Evolutionary conservation across 169 alveolate species (phyloP), one percentile per base, ranked within the genome.

Genomic region (Besnoitia besnoiti): DNA sequence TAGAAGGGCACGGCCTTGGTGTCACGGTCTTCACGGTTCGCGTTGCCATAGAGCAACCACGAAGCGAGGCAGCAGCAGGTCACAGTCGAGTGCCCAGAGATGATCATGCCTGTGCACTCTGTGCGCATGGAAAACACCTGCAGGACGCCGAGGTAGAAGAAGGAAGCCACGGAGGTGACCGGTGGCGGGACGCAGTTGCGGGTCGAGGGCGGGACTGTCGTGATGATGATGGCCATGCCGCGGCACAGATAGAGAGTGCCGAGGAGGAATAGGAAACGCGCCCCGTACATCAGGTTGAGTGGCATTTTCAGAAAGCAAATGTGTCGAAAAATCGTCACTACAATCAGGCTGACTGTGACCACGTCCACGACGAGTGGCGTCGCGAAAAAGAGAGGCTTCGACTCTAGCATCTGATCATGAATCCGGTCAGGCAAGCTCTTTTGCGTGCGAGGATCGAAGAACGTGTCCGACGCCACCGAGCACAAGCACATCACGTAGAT

Each of bases 101-200:
- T 77, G 40, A 77, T 77, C 87, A 77, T 77, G 50, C 87, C 87
- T 1, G 87, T 77, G 40, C 87, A 77, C 55, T 77, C 87, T 27
- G 19, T 77, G 3, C 87, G 49, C 87, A 42, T 40, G 33, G 50
- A 40, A 39, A 77, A 42, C 37, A 24, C 12, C 40, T 77, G 87
- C 59, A 40, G 37, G 61, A 77, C 33, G 10, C 87, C 55, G 61
- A 42, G 59, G 59, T 42, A 77, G 30, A 77, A 77, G 30, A 77
- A 42, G 55, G 30, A 7, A 7, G 40, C 33, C 3, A 42, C 87
- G 8, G 50, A 40, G n/a, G 30, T 37, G 87, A 77, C 87, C 19
- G 61, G 59, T 0, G 55, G 49, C 44, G 87, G 87, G 14, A 40
- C 87, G 87, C 87, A 77, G 87, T 77, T 19, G n/a, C 59, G 61